Conservation (phyloP, 2,329 filamentous ascomycete species). For the Bretziella fagacearum region DNA sequence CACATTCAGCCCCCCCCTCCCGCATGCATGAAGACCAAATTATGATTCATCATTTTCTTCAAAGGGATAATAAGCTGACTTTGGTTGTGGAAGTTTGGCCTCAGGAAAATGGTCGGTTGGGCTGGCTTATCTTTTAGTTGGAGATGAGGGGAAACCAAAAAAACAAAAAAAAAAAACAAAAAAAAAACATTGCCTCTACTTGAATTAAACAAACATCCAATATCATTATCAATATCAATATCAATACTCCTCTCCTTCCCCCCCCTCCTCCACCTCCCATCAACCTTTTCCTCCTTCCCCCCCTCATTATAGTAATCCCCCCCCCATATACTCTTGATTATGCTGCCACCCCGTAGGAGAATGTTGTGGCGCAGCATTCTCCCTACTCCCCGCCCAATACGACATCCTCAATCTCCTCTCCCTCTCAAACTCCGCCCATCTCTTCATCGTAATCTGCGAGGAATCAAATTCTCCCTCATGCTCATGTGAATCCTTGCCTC, state of each 20-base stretch:
- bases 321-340: conserved; percentile 30
- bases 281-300: neutral
- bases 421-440: conserved; percentile 90
- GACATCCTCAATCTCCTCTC: conserved; percentile 35
- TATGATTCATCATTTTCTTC: too few relatives aligned
- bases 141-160: neutral
- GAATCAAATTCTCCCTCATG: conserved; percentile 94
- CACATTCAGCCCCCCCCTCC: too few relatives aligned
- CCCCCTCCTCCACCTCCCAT: neutral
- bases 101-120: too few relatives aligned
- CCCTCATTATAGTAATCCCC: conserved; percentile 34
- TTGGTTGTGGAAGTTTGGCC: too few relatives aligned
- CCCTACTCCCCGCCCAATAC: conserved; percentile 34
- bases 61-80: too few relatives aligned
- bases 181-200: neutral
- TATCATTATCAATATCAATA: neutral
- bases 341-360: conserved; percentile 22
- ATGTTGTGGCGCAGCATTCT: conserved; percentile 33
- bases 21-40: too few relatives aligned
- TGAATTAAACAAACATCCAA: too few relatives aligned
- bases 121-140: too few relatives aligned
- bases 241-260: neutral
- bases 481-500: conserved; percentile 71
- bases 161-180: conserved; percentile 5
- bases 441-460: conserved; percentile 98